Evolutionary conservation across 768 basidiomycete species (phyloP), one percentile per base, ranked within the genome.

Genomic region (Dioszegia aurantiaca): DNA sequence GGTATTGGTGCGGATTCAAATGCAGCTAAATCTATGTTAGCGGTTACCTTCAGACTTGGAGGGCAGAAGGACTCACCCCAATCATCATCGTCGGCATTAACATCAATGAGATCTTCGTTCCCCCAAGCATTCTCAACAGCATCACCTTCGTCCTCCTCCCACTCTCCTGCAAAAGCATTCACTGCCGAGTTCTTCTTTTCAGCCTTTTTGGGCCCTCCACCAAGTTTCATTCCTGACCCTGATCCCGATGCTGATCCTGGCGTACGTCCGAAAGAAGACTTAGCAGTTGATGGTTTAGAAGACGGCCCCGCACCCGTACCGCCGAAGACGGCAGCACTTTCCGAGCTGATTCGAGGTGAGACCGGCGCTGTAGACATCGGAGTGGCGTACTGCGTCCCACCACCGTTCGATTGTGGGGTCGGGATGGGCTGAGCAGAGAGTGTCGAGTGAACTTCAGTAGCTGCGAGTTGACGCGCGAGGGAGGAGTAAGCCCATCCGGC

Each of bases 401-500:
- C n/a, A 33, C 33, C 33, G 14, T 33, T 33, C 24, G 43, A 26
- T 17, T 52, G 8, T 12, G 54, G 31, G 10, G 23, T 26, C 23
- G 21, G 23, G 33, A 30, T 53, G 26, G 53, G 37, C 28, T 53
- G 55, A n/a, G 55, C 63, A n/a, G 65, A 56, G 79, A 24, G 62
- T 33, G 80, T 82, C 24, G 82, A 85, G 70, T 89, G 86, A 49
- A 90, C 74, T 67, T 93, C 90, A 4, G 85, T 77, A 6, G 85
- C 84, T 55, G 78, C 28, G 53, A 88, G 88, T 81, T 87, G 88
- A 78, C 85, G 92, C 26, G 88, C 86, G 0, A 97, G 69, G 0
- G 88, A 91, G 3, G 90, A 88, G 41, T 97, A 90, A 1, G 94
- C 94, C 94, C 94, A 98, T 5, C 92, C 90, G 14, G 94, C 93